Conservation (phyloP, 23 red algal genomes). For the Pyropia yezoensis region DNA sequence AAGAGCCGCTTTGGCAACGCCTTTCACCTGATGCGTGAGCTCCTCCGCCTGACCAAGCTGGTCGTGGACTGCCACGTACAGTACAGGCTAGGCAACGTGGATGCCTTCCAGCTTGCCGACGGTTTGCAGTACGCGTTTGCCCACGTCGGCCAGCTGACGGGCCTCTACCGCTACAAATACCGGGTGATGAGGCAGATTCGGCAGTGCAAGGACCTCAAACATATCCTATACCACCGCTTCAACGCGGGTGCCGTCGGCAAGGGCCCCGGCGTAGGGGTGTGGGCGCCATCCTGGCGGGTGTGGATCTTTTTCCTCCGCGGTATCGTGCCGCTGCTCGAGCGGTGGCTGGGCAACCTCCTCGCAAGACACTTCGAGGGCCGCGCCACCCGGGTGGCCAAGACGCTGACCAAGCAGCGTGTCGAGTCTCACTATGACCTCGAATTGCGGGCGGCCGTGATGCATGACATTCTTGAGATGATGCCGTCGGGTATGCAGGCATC, state of each 20-base stretch:
- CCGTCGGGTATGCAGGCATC: conserved; percentile 58
- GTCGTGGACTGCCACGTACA: conserved; percentile 93
- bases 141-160: conserved; percentile 95
- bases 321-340: conserved; percentile 87
- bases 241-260: conserved; percentile 80
- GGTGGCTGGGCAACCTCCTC: conserved; percentile 97
- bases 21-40: conserved; percentile 94
- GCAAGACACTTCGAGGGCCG: conserved; percentile 94
- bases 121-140: conserved; percentile 82
- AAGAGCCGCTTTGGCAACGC: conserved; percentile 88
- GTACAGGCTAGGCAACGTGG: conserved; percentile 82
- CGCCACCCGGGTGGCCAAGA: conserved; percentile 72
- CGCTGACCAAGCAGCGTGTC: conserved; percentile 88
- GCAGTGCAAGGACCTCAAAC: conserved; percentile 92
- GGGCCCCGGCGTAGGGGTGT: conserved; percentile 85
- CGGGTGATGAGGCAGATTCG: conserved; percentile 96
- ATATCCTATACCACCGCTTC: conserved; percentile 92
- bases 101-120: conserved; percentile 95
- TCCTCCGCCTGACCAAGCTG: conserved; percentile 83
- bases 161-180: conserved; percentile 99
- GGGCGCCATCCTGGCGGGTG: conserved; percentile 89
- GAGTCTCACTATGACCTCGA: conserved; percentile 97
- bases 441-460: conserved; percentile 73
- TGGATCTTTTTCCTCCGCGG: conserved; percentile 97
- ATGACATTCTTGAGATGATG: conserved; percentile 93